Conservation (phyloP, 164 flowering plant genomes). For the Saururus chinensis region DNA sequence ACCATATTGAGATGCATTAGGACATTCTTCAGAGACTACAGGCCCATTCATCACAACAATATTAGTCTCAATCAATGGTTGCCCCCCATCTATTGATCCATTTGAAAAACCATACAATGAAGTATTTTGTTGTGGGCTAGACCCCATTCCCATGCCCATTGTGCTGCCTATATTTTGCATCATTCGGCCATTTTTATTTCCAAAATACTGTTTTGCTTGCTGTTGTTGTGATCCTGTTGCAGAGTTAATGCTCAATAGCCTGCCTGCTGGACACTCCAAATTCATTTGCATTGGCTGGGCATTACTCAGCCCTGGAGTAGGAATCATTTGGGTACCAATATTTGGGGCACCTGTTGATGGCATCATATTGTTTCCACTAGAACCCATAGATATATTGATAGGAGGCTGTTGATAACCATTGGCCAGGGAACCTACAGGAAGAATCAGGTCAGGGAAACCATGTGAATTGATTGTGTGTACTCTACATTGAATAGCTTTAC, state of each 20-base stretch:
- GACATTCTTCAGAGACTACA: constrained; percentile 51
- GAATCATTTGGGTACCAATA: constrained; percentile 81
- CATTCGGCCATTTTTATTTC: constrained; percentile 65
- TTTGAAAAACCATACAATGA: constrained; percentile 42
- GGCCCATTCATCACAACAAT: constrained; percentile 48
- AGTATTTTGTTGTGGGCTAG: constrained; percentile 51
- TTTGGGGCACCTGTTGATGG: constrained; percentile 48
- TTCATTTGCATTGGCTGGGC: constrained; percentile 39
- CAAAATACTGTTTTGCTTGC: constrained; percentile 53
- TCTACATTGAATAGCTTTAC: no score
- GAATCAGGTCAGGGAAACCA: background rate
- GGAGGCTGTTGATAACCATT: constrained; percentile 76
- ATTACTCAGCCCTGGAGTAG: constrained; percentile 79
- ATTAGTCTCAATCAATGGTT: constrained; percentile 51
- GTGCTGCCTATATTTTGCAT: constrained; percentile 66
- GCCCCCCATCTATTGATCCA: constrained; percentile 50
- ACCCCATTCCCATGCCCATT: constrained; percentile 55
- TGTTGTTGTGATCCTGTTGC: constrained; percentile 42
- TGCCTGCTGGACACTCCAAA: constrained; percentile 43
- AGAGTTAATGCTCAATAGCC: constrained; percentile 57
- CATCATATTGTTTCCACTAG: constrained; percentile 36
- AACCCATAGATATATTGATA: constrained; percentile 30
- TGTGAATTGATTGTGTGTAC: background rate
- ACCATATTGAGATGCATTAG: constrained; percentile 32
- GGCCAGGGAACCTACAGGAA: constrained; percentile 44